Evolutionary conservation across 2,329 filamentous ascomycete genomes (phyloP), one percentile per base, ranked within the genome.

Genomic region (Fusarium sp.): DNA sequence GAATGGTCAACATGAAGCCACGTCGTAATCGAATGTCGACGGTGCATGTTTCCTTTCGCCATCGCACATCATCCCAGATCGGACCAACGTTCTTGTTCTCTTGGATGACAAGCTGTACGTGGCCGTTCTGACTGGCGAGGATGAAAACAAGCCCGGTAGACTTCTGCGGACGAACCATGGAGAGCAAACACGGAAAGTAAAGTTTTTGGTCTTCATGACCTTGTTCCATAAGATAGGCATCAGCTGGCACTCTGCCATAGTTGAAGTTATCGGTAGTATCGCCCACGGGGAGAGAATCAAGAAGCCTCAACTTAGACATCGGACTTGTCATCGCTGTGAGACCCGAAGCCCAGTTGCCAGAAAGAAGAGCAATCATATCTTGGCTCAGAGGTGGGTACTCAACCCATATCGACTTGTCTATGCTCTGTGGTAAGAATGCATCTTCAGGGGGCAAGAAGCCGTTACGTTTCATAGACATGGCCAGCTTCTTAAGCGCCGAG

Each of bases 391-490:
- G 83, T 1, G 94, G 93, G 76, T 97, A 96, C 62, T 91, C 88
- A 22, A 95, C 79, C 94, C 94, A 97, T 42, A 97, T 92, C 2
- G 89, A 90, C 60, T 93, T 93, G 78, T 97, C 92, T 68, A 95
- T 91, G 3, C 91, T 90, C 76, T 94, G 92, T 3, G 92, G 92
- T n/a, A 95, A 85, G 47, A 91, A 88, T 2, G 89, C 85, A 53
- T 91, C 89, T 60, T 91, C 88, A 1, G 91, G 88, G 1, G 94
- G 92, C 75, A 97, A 85, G 64, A 96, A 91, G 28, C 91, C 90
- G 77, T 97, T 97, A 58, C 93, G 87, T 80, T 93, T 92, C 92
- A 97, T 97, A 2, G 94, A 97, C 75, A 92, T 88, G 9, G 93
- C 86, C 42, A 97, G 82, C 69, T 95, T 93, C 67, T 90, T 91